Conservation (phyloP, 177 flowering plant genomes). For the Telopea speciosissima region DNA sequence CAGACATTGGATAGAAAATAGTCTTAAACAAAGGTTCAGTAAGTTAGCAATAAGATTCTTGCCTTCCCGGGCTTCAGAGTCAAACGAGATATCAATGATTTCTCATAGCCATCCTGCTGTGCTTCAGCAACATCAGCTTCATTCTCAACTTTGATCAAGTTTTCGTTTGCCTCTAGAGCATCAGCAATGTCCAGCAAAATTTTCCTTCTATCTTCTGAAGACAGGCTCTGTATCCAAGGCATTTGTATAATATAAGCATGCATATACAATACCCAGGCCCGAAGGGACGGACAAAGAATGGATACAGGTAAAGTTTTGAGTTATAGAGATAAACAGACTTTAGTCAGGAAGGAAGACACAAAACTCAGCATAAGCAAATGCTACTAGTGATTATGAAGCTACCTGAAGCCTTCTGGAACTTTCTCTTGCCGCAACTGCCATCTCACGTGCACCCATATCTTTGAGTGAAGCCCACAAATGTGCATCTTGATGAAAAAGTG, state of each 20-base stretch:
- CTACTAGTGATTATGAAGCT: conserved; percentile 1
- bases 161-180: conserved; percentile 79
- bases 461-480: conserved; percentile 47
- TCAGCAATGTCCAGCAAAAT: conserved; percentile 75
- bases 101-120: conserved; percentile 72
- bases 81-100: conserved; percentile 72
- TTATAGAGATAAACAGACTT: neutral
- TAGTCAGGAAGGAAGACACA: neutral
- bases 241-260: neutral
- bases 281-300: neutral
- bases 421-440: conserved; percentile 97
- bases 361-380: neutral
- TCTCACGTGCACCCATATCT: conserved; percentile 59
- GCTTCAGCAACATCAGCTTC: conserved; percentile 87
- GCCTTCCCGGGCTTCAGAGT: conserved; percentile 82
- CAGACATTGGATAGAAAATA: neutral
- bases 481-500: conserved; percentile 88
- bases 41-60: conserved; percentile 19
- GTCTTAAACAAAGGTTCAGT: neutral
- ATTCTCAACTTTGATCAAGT: conserved; percentile 63
- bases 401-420: conserved; percentile 94
- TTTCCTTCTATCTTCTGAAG: conserved; percentile 65
- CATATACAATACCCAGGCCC: neutral
- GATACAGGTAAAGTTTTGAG: neutral
- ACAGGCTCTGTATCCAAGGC: conserved; percentile 45